Percentiles rank a stretch among this genome's conserved stretches.
Evolutionary conservation across 1,284 basidiomycete genomes (phyloP).

Genomic region (Butyriboletus appendiculatus): DNA sequence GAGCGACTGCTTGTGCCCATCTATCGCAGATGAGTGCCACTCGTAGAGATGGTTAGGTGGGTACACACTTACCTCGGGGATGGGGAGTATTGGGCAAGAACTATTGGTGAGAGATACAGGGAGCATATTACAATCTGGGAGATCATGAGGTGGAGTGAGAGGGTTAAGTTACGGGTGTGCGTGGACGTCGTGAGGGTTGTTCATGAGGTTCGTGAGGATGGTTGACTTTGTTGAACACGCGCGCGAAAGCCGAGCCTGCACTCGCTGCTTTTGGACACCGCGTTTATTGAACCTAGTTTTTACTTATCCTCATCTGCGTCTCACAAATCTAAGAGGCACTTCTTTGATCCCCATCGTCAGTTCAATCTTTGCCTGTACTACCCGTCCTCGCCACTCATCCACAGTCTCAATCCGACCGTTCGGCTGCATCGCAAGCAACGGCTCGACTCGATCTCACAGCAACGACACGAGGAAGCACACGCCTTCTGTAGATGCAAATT

Average conservation of each 20-base stretch:
- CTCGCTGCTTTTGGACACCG: constrained; percentile 14
- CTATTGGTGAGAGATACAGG: constrained; percentile 18
- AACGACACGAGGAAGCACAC: constrained; percentile 52
- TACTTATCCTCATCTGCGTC: constrained; percentile 8
- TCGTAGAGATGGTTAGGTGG: background rate
- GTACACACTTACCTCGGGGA: constrained; percentile 22
- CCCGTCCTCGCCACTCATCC: constrained; percentile 44
- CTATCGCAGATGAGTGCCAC: constrained; percentile 41
- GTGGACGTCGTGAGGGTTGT: constrained; percentile 15
- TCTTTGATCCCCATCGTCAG: constrained; percentile 44
- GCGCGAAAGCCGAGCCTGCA: background rate
- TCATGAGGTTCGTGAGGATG: constrained; percentile 16
- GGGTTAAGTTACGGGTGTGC: constrained; percentile 16
- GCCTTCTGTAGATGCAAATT: constrained; percentile 53
- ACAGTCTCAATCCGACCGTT: constrained; percentile 37
- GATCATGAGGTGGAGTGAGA: constrained; percentile 7
- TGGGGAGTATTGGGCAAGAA: constrained; percentile 28
- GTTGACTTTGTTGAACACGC: constrained; percentile 1
- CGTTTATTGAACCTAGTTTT: background rate
- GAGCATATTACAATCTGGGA: constrained; percentile 2
- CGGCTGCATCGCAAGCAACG: constrained; percentile 33
- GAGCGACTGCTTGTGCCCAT: constrained; percentile 77
- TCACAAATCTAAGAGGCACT: constrained; percentile 43
- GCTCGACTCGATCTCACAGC: constrained; percentile 49
- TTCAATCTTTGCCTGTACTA: constrained; percentile 42